Base-by-base conservation (phyloP, 768 basidiomycete species). In the Candolleomyces eurysporus region DNA sequence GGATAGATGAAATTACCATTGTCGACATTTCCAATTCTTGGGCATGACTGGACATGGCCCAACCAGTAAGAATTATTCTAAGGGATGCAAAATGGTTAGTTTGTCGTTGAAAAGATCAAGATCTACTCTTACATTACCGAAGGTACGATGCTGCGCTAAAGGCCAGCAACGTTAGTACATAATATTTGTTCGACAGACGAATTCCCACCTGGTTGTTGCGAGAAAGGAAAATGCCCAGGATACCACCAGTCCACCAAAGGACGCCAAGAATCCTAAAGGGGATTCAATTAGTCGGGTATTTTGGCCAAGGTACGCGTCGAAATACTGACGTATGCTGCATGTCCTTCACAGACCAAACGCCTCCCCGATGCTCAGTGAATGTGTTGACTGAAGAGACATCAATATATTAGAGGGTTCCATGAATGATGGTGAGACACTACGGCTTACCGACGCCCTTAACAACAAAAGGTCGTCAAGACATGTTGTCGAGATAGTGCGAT, bases 231-330 rank as follows among this genome's bases (percentile, higher is more conserved):
- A 97, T 89, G 2, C 94, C 96, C 5, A 98, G 77, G n/a, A 87
- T 77, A 19, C 96, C 96, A 58, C 96, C 96, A 16, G 90, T 82
- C 93, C 93, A 96, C 96, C 94, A 91, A 40, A 92, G 76, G 22
- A 92, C 80, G 32, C 90, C 90, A 8, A 94, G 76, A 55, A 90
- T 84, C 2, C 90, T 92, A 2, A 61, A 57, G n/a, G 11, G 51
- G 48, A 1, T 31, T 57, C 14, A 58, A 42, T 61, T 42, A 53
- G 31, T 17, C 4, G n/a, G 11, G 54, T 10, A 11, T 54, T 30
- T 64, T 31, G 42, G n/a, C 32, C 17, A 57, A n/a, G 8, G 19
- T 58, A 62, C 49, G 42, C 14, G 40, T 43, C 9, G 31, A 48
- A 26, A 6, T 26, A 79, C 90, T 64, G 69, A 92, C 87, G 92